phyloP scores from a whole-genome alignment of 2,329 filamentous ascomycete species.

The Sphaceloma murrayae region DNA sequence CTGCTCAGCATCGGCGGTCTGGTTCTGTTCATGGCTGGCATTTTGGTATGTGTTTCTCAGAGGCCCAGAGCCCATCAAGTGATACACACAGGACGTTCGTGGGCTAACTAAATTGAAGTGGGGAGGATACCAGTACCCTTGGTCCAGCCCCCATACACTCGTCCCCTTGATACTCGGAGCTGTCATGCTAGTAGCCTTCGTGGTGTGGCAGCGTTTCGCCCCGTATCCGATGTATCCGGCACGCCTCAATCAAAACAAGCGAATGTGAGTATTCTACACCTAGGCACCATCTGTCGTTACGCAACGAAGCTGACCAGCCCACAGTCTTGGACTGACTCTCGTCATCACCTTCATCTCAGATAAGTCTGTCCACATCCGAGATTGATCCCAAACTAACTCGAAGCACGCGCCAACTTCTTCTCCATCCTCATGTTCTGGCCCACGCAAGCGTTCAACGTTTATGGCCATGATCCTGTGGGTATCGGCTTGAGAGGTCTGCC shows the following conservation, averaged over 20 bases:
- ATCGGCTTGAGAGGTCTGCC: slow-evolving; percentile 58
- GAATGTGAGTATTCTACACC: slow-evolving; percentile 22
- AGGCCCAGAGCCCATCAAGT: slow-evolving; percentile 25
- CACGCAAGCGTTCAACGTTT: slow-evolving; percentile 55
- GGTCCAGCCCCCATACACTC: slow-evolving; percentile 27
- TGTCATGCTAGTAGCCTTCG: slow-evolving; percentile 26
- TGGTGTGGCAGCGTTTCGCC: slow-evolving; percentile 28
- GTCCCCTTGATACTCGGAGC: slow-evolving; percentile 28
- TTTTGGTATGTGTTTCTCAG: no score
- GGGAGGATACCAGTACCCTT: slow-evolving; percentile 25
- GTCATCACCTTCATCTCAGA: slow-evolving; percentile 35
- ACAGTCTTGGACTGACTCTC: slow-evolving; percentile 27
- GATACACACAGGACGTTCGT: slow-evolving; percentile 22
- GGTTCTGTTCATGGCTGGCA: slow-evolving; percentile 43
- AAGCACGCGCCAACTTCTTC: slow-evolving; percentile 33
- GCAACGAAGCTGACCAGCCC: no score
- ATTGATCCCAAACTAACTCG: no score
- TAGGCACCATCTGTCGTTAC: no score
- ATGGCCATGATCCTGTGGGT: slow-evolving; percentile 47
- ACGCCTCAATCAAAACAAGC: slow-evolving; percentile 26
- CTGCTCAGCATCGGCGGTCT: slow-evolving; percentile 42
- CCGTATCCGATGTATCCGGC: slow-evolving; percentile 29
- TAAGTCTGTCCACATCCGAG: no score
- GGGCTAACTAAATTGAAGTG: no score
- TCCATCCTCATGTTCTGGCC: slow-evolving; percentile 50